Evolutionary conservation across 176 grass and related monocot genomes (phyloP), one percentile per base, ranked within the genome.

Genomic region (Calamus simplicifolius): DNA sequence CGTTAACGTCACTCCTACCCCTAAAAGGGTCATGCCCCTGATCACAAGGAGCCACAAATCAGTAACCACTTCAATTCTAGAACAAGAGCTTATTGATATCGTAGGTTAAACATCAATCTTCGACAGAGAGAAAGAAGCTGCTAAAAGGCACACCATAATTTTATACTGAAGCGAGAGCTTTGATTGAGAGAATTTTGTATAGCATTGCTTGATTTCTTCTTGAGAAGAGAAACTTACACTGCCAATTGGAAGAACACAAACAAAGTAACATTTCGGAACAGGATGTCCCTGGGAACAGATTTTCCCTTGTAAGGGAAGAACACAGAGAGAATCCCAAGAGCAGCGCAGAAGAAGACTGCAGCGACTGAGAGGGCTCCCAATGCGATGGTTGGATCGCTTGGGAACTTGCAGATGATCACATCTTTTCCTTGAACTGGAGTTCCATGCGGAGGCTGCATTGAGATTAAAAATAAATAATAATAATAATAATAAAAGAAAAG

Each of bases 331-430:
- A 70, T 63, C 25, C 90, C 82, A 13, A 74, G n/a, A 6, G 30
- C 57, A 26, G 63, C 50, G 26, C 29, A 54, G 18, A 64, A 56
- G 67, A 74, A 18, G n/a, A 58, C 63, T 13, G 70, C 13, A 4
- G 81, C 25, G 15, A 71, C 21, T 0, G 76, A 86, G 3, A 89
- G 5, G 17, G 61, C 70, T 0, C 82, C 76, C 0, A 84, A 51
- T 16, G 62, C 54, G n/a, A 76, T 58, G 4, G 79, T 48, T 5
- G 59, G 79, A 64, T 89, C 82, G 1, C 4, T 19, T 23, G 70
- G 82, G 73, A 89, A 89, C 27, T 38, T 76, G 67, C 85, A 86
- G 5, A 89, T 53, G 5, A 87, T 53, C 3, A 73, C 70, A 63
- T 54, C 82, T 21, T 27, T 54, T 51, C 26, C 73, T 54, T 66